These are phyloP conservation scores for Plasmodium vivax DNA, from an alignment of 169 alveolate species.

Conservation along the genomic window DNA sequence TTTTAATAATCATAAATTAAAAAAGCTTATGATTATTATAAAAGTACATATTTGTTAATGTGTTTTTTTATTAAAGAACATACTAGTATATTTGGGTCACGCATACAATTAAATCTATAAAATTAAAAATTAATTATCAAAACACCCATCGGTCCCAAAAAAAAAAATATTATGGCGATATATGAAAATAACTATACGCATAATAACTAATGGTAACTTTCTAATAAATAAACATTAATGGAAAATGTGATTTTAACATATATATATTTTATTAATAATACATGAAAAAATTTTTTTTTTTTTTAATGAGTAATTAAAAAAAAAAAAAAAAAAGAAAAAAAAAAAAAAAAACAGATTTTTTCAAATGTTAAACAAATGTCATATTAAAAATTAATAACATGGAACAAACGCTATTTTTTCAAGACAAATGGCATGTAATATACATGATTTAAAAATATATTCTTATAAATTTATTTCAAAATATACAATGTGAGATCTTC, in stretches of 20 bases:
- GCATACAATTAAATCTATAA: conserved; percentile 9
- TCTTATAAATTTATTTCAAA: no score
- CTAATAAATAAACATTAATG: background rate
- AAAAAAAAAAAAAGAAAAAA: no score
- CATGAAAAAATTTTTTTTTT: background rate
- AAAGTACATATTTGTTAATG: conserved; percentile 1
- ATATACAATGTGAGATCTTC: no score
- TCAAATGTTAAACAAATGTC: no score
- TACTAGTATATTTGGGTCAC: background rate
- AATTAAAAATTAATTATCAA: background rate
- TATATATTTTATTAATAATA: conserved; percentile 4
- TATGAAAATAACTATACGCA: background rate
- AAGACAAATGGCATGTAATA: no score
- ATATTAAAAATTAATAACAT: no score
- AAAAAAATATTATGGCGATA: background rate
- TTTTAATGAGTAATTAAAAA: no score
- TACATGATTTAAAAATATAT: no score
- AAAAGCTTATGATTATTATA: background rate
- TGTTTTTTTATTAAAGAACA: background rate
- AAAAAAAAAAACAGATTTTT: no score
- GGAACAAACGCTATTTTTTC: no score
- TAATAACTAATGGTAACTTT: conserved; percentile 6
- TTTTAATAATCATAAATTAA: background rate
- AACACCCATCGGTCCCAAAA: background rate
- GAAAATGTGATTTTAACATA: background rate